A percentile compares a stretch with the other conserved stretches of the same genome.
phyloP scores from a whole-genome alignment of 441 rosid species.

The Hura crepitans region DNA sequence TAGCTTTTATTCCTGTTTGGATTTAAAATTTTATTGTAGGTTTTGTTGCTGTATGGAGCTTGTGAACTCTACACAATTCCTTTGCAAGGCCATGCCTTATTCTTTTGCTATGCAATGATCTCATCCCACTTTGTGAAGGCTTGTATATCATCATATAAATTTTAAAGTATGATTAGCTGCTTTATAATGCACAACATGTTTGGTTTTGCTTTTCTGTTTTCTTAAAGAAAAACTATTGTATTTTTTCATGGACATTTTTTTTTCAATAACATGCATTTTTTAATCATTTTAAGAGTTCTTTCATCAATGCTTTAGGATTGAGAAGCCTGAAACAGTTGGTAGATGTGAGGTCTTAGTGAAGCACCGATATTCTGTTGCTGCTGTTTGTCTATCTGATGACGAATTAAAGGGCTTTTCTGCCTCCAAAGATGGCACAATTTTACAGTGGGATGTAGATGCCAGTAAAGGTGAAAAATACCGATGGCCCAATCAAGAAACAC shows the following conservation, averaged over 20 bases:
- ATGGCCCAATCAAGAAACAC: conserved; percentile 73
- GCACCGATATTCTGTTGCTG: conserved; percentile 76
- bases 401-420: conserved; percentile 83
- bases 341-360: conserved; percentile 53
- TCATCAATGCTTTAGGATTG: conserved; percentile 50
- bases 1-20: neutral
- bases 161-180: neutral
- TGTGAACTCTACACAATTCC: neutral
- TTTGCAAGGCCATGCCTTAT: neutral
- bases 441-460: conserved; percentile 79
- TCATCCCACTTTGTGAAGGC: neutral
- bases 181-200: neutral
- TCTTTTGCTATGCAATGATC: neutral
- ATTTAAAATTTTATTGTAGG: neutral
- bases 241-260: no score
- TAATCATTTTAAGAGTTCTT: conserved; percentile 18
- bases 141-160: neutral
- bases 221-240: no score
- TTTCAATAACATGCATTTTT: neutral
- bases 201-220: neutral
- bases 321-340: conserved; percentile 49
- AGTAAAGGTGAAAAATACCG: conserved; percentile 62
- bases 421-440: conserved; percentile 77
- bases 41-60: neutral
- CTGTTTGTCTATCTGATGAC: conserved; percentile 78